Percentiles rank a stretch among this genome's conserved stretches.
phyloP scores from a whole-genome alignment of 306 rosid species.

The Mimosa pudica region DNA sequence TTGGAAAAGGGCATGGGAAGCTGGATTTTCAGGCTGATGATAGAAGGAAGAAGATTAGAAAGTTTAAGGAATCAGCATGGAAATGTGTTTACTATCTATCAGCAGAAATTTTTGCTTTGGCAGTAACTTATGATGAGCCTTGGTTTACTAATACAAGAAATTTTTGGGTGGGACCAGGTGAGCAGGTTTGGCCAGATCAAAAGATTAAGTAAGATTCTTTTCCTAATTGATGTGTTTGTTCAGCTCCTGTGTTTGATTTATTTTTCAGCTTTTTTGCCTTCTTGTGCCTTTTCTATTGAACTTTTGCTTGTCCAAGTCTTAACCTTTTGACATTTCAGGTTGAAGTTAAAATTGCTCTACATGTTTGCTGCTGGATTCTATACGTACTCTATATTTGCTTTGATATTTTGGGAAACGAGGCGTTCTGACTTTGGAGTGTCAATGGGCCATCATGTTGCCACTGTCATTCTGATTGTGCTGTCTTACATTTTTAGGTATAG shows the following conservation, averaged over 20 bases:
- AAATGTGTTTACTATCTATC: constrained; percentile 89
- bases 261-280: constrained; percentile 20
- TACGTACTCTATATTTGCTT: constrained; percentile 94
- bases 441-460: constrained; percentile 97
- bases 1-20: constrained; percentile 61
- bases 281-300: constrained; percentile 17
- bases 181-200: constrained; percentile 99
- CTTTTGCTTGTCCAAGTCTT: constrained; percentile 19
- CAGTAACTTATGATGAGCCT: constrained; percentile 81
- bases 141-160: constrained; percentile 83
- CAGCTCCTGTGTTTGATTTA: neutral
- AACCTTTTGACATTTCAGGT: constrained; percentile 56
- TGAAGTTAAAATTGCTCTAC: constrained; percentile 87
- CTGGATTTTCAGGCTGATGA: constrained; percentile 54
- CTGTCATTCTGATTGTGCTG: constrained; percentile 78
- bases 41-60: constrained; percentile 73
- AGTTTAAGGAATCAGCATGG: constrained; percentile 98
- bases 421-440: constrained; percentile 98
- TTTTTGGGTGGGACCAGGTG: constrained; percentile 98
- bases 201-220: constrained; percentile 71
- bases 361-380: constrained; percentile 94
- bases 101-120: constrained; percentile 76
- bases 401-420: constrained; percentile 97
- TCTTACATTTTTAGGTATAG: constrained; percentile 91
- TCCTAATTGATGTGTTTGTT: constrained; percentile 26